These are phyloP conservation scores for Trypanosoma platydactyli DNA, from an alignment of 208 protist species.

Conservation along the genomic window DNA sequence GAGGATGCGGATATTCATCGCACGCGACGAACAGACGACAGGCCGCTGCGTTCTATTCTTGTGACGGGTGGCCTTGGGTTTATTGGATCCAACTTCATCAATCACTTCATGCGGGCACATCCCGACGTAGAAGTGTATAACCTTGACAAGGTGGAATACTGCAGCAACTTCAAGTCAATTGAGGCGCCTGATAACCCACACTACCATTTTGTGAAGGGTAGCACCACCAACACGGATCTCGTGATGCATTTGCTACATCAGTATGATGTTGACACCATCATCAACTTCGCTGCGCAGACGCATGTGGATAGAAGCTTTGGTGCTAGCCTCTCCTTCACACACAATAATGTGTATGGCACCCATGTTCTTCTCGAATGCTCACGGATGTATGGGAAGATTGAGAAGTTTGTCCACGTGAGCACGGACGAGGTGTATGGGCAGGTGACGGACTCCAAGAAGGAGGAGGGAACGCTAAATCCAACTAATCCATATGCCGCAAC, in stretches of 20 bases:
- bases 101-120: conserved; percentile 64
- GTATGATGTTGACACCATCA: conserved; percentile 91
- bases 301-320: conserved; percentile 95
- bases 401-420: conserved; percentile 93
- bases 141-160: conserved; percentile 93
- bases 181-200: conserved; percentile 31
- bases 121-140: conserved; percentile 67
- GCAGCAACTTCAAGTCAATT: conserved; percentile 61
- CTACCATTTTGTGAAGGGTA: conserved; percentile 86
- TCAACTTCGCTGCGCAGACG: conserved; percentile 94
- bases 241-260: conserved; percentile 62
- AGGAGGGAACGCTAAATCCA: conserved; percentile 77
- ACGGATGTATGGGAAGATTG: conserved; percentile 57
- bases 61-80: conserved; percentile 84
- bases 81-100: conserved; percentile 82
- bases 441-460: conserved; percentile 31
- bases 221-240: conserved; percentile 70
- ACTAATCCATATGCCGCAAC: conserved; percentile 96
- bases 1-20: not conserved
- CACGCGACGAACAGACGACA: conserved; percentile 20
- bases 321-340: conserved; percentile 91
- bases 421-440: conserved; percentile 97
- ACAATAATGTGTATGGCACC: conserved; percentile 94
- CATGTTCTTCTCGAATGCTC: conserved; percentile 91
- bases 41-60: conserved; percentile 49